These are phyloP conservation scores for Colletotrichum liriopes DNA, from an alignment of 2,329 filamentous ascomycete species.

Conservation along the genomic window DNA sequence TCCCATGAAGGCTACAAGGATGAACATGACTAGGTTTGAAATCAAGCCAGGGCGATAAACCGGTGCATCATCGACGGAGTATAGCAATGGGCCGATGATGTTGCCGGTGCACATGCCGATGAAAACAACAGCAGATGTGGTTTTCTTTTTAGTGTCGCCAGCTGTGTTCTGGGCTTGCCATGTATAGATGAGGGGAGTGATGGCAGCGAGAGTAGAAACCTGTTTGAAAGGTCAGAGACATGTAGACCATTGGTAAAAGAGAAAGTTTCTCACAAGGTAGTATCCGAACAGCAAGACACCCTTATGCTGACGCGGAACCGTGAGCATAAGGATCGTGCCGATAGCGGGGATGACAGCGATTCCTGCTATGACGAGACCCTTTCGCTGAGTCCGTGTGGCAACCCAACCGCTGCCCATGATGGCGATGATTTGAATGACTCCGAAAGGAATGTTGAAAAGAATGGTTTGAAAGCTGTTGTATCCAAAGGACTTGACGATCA, in stretches of 20 bases:
- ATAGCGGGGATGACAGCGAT: constrained; percentile 56
- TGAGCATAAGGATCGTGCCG: constrained; percentile 64
- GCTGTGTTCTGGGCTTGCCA: constrained; percentile 76
- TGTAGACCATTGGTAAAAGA: not conserved
- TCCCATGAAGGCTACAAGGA: constrained; percentile 68
- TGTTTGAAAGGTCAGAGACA: not conserved
- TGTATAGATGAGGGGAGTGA: constrained; percentile 72
- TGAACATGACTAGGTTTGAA: constrained; percentile 74
- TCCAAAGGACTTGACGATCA: constrained; percentile 71
- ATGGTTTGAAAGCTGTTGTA: constrained; percentile 69
- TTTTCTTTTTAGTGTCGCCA: constrained; percentile 80
- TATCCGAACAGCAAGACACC: constrained; percentile 66
- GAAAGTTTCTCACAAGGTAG: constrained; percentile 58
- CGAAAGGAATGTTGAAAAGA: constrained; percentile 72
- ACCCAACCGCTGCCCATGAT: constrained; percentile 69
- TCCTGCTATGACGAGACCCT: constrained; percentile 60
- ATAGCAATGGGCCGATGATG: constrained; percentile 76
- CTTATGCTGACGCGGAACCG: constrained; percentile 62
- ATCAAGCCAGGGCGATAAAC: constrained; percentile 70
- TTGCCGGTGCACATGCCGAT: constrained; percentile 78
- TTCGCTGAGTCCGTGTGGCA: constrained; percentile 58
- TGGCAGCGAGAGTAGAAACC: constrained; percentile 45
- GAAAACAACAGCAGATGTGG: constrained; percentile 75
- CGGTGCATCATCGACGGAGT: constrained; percentile 72
- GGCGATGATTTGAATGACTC: constrained; percentile 71